These are phyloP conservation scores for Pseudocercospora fijiensis DNA, from an alignment of 2,329 filamentous ascomycete genomes.

Conservation along the genomic window DNA sequence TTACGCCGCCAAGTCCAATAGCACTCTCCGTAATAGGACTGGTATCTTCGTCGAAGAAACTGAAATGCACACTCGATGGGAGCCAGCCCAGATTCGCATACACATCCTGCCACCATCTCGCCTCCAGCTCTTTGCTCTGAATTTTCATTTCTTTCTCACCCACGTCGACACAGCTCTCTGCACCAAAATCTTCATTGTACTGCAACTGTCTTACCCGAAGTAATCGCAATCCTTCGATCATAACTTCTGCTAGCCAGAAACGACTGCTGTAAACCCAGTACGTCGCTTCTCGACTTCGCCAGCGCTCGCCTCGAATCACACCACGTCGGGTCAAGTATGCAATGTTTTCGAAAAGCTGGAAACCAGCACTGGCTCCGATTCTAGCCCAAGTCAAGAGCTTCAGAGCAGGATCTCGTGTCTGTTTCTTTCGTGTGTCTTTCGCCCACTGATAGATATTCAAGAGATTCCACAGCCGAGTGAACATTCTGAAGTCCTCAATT, in stretches of 20 bases:
- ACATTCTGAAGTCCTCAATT: slow-evolving; percentile 69
- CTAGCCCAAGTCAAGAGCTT: slow-evolving; percentile 64
- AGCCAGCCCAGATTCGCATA: slow-evolving; percentile 72
- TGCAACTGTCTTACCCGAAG: slow-evolving; percentile 45
- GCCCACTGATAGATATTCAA: slow-evolving; percentile 71
- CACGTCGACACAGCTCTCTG: slow-evolving; percentile 42
- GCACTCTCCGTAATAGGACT: slow-evolving; percentile 54
- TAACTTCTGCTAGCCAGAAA: slow-evolving; percentile 77
- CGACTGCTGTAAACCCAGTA: slow-evolving; percentile 72
- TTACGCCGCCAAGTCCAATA: slow-evolving; percentile 59
- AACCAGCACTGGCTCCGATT: slow-evolving; percentile 65
- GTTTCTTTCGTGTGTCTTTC: slow-evolving; percentile 42
- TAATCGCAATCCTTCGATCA: slow-evolving; percentile 70
- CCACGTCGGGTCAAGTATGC: slow-evolving; percentile 74
- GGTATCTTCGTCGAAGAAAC: slow-evolving; percentile 64
- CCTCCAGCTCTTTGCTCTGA: slow-evolving; percentile 35
- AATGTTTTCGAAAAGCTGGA: slow-evolving; percentile 80
- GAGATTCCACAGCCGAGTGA: slow-evolving; percentile 73
- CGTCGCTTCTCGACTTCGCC: slow-evolving; percentile 51
- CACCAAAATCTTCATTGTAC: slow-evolving; percentile 35
- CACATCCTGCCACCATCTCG: slow-evolving; percentile 64
- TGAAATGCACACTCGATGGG: slow-evolving; percentile 82
- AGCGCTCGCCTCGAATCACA: slow-evolving; percentile 53
- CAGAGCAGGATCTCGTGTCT: slow-evolving; percentile 46
- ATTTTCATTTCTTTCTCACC: slow-evolving; percentile 38